Evolutionary conservation across 805 yeast genomes (phyloP), one percentile per base, ranked within the genome.

Genomic region (Schwanniomyces occidentalis): DNA sequence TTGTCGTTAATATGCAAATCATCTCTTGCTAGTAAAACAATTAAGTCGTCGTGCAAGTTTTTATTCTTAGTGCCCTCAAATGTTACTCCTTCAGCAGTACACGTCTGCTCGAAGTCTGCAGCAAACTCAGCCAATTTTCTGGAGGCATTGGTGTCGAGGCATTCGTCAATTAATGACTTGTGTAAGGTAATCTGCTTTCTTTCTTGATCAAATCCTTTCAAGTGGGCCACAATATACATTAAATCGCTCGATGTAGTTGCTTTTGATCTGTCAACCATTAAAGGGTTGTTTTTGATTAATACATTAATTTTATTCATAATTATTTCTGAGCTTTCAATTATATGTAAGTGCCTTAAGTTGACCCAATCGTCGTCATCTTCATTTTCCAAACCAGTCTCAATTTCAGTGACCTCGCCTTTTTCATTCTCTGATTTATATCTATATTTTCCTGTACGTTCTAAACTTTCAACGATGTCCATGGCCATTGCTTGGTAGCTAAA

Each of bases 401-500:
- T 47, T 19, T 59, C 56, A 26, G 44, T 46, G 2, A 48, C 32
- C 24, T 67, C 66, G 6, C 72, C 73, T 33, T 35, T 52, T 54
- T 77, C 87, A 52, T 67, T 78, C 49, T 76, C 84, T 6, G 76
- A 71, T 28, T 63, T 54, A 51, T 81, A 85, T 20, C 53, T 63
- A 54, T 76, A 82, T 10, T 45, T 45, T 18, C 68, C 65, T 65
- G 34, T 65, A 58, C 57, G 61, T 63, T 48, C 75, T 43, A 69
- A 58, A 27, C 61, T 52, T 19, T 63, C 64, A 2, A 73, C 71
- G 17, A 83, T 61, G 57, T 91, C 99, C 64, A 83, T 82, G 13
- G 90, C 84, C 85, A 90, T 81, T 4, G 97, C 90, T 61, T 91
- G 95, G 59, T 90, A 93, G 16, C 83, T 77, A 59, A 90, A 87